These are phyloP conservation scores for Entonaema liquescens DNA, from an alignment of 495 filamentous ascomycete species.

Conservation along the genomic window DNA sequence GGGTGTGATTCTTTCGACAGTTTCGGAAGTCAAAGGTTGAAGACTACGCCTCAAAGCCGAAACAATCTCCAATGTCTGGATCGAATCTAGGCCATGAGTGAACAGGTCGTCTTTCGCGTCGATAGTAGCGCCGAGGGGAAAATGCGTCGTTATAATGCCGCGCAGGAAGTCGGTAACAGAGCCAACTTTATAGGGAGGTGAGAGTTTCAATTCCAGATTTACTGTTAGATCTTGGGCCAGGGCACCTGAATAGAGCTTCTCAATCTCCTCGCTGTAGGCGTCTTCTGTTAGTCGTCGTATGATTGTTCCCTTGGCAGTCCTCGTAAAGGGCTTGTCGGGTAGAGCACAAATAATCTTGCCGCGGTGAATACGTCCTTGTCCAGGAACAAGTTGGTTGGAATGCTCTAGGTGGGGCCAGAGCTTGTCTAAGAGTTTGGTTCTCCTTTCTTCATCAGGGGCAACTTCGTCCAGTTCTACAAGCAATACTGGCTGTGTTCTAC, in stretches of 20 bases:
- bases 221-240: no score
- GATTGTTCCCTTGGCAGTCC: conserved; percentile 66
- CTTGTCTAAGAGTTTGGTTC: conserved; percentile 44
- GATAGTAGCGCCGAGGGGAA: no score
- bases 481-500: conserved; percentile 51
- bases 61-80: conserved; percentile 19
- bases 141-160: no score
- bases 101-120: conserved; percentile 21
- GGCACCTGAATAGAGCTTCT: background rate
- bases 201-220: no score
- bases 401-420: conserved; percentile 61
- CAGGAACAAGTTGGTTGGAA: conserved; percentile 59
- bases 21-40: no score
- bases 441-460: no score
- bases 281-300: conserved; percentile 61
- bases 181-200: no score
- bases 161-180: no score
- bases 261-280: conserved; percentile 49
- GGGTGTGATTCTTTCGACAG: conserved; percentile 17
- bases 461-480: conserved; percentile 51
- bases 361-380: conserved; percentile 60
- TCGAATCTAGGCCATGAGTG: conserved; percentile 19
- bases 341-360: conserved; percentile 51
- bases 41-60: no score
- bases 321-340: conserved; percentile 51